Evolutionary conservation across 2,329 filamentous ascomycete species (phyloP).

Genomic region (Apiospora rasikravindrae): DNA sequence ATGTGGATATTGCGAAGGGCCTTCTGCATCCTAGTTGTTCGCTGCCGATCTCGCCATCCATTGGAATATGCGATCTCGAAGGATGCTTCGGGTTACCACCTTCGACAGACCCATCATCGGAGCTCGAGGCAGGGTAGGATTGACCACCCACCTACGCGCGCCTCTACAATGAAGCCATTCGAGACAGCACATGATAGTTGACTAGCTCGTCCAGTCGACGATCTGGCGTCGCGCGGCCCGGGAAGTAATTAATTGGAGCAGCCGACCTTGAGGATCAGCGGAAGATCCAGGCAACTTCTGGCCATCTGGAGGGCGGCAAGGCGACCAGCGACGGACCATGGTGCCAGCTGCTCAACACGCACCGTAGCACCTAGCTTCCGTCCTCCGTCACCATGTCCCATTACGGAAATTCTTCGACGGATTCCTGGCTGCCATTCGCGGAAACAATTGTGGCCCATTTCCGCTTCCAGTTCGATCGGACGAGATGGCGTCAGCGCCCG

Average conservation of each 20-base stretch:
- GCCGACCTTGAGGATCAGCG: background rate
- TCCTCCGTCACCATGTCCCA: slow-evolving; percentile 1
- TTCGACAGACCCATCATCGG: background rate
- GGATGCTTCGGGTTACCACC: background rate
- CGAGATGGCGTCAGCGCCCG: background rate
- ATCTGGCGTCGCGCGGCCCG: background rate
- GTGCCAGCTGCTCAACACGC: background rate
- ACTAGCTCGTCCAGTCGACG: background rate
- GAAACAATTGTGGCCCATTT: slow-evolving; percentile 14
- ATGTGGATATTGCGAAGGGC: background rate
- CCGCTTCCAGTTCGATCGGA: background rate
- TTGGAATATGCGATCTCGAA: background rate
- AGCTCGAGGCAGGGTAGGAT: background rate
- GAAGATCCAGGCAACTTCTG: background rate
- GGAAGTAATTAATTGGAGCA: background rate
- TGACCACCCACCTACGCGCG: background rate
- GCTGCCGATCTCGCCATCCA: background rate
- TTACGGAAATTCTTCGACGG: slow-evolving; percentile 5
- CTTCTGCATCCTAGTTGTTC: background rate
- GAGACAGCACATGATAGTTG: background rate
- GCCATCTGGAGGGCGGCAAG: background rate
- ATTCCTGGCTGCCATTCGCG: slow-evolving; percentile 13
- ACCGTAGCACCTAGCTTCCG: background rate
- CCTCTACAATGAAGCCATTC: background rate
- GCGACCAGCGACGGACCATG: background rate